Base-by-base conservation (phyloP, 1,284 basidiomycete genomes). In the Moesziomyces sp. region DNA sequence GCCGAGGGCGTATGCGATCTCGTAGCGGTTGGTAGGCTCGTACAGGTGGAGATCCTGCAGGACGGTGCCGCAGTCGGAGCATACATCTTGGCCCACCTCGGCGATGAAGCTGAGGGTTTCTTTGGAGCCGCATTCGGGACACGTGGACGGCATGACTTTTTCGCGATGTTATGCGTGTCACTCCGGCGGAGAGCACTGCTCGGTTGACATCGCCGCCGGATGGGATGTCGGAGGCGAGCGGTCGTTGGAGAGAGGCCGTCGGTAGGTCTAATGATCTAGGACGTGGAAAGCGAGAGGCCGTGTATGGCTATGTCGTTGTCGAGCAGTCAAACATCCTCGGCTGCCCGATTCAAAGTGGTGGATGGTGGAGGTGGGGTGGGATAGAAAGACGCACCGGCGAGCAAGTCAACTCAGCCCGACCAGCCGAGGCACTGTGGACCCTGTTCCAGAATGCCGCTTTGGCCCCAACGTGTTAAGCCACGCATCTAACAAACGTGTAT, bases 61-160 rank as follows among this genome's bases (percentile, higher is more conserved):
- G 42, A 72, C 56, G 4, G 52, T 30, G 14, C 48, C 69, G 44
- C 69, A 72, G 7, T 46, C 18, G 7, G 63, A 52, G 55, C 69
- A 72, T 9, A 63, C 45, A 10, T 56, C 14, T 30, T 72, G 58
- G 7, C 58, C 61, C 7, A 62, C 24, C 34, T 72, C 51, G 9
- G 51, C 52, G 10, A 72, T 30, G 40, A 58, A 57, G 23, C 23
- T 28, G 16, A 56, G 30, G 1, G 59, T 40, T 14, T 50, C 63
- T 3, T 16, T 7, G 1, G 63, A 62, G 23, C 62, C 53, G 44
- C 69, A 72, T 35, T 57, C 52, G 16, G 63, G 58, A 50, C 69
- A 72, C 19, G 30, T 30, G 11, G 50, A 40, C 16, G 34, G n/a
- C 63, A 66, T 72, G 34, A 7, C 38, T 11, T 16, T 40, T 2